Conservation (phyloP, 148 eudicot genomes). For the Rhododendron simsii region DNA sequence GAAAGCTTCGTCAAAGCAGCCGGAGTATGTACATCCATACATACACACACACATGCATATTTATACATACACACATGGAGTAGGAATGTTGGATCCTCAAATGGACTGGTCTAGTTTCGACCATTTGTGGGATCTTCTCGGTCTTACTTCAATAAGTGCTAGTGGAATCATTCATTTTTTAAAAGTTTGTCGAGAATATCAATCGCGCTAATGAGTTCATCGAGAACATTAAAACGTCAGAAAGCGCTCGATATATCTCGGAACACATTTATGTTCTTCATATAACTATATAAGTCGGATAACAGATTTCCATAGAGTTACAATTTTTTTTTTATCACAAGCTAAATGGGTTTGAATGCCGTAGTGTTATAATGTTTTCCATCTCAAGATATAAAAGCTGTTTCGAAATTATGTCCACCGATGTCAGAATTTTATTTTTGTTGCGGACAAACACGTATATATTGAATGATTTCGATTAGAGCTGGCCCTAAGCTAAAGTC, state of each 20-base stretch:
- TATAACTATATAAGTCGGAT: not conserved
- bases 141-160: not conserved
- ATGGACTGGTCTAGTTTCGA: not conserved
- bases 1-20: conserved; percentile 80
- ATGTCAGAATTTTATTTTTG: not conserved
- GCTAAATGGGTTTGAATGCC: not conserved
- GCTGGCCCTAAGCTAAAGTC: not conserved
- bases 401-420: not conserved
- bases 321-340: not conserved
- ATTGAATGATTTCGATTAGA: not conserved
- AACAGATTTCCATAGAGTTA: not conserved
- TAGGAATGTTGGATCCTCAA: not conserved
- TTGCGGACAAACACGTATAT: not conserved
- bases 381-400: not conserved
- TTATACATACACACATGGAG: not conserved
- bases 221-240: not conserved
- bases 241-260: not conserved
- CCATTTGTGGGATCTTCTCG: not conserved
- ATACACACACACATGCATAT: not conserved
- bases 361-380: not conserved
- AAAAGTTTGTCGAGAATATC: not conserved
- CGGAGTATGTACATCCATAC: conserved; percentile 32
- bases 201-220: not conserved
- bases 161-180: not conserved
- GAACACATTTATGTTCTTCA: not conserved